Percentiles rank a stretch among this genome's conserved stretches.
Conservation (phyloP, 2,329 filamentous ascomycete genomes). For the Chalaropsis thielavioides region DNA sequence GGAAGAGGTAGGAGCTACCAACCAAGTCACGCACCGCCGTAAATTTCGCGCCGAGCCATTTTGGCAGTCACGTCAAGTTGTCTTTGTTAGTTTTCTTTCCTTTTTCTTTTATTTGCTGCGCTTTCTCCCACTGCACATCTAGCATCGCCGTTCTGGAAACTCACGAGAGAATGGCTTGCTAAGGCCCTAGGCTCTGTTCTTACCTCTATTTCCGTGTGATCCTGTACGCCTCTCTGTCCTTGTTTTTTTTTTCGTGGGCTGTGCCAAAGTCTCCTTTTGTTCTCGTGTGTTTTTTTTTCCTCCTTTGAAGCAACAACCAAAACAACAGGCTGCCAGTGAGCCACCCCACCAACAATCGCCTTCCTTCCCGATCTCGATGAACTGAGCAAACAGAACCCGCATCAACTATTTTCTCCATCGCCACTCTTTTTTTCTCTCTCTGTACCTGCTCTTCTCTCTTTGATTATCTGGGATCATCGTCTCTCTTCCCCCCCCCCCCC, state of each 20-base stretch:
- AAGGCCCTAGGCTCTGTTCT: background rate
- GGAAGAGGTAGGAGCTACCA: background rate
- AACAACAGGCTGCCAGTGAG: slow-evolving; percentile 7
- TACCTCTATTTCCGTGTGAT: background rate
- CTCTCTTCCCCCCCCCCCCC: background rate
- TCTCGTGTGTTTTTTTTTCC: slow-evolving; percentile 6
- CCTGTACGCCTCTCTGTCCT: background rate
- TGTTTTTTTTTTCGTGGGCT: background rate
- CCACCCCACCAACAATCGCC: slow-evolving; percentile 1
- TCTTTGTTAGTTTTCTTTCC: background rate
- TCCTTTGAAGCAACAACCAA: slow-evolving; percentile 7
- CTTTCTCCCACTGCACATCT: background rate
- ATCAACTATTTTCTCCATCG: background rate
- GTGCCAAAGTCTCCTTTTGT: slow-evolving; percentile 13
- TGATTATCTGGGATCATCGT: background rate
- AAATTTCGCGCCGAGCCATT: background rate
- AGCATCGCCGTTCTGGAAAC: background rate
- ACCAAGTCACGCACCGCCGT: background rate
- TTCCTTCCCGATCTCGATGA: background rate
- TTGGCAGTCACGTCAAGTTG: background rate
- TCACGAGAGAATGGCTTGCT: background rate
- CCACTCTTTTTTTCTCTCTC: slow-evolving; percentile 3
- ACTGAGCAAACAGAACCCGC: background rate
- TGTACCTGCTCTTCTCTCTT: background rate
- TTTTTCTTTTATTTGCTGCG: background rate